A percentile compares a stretch with the other conserved stretches of the same genome.
These are phyloP conservation scores for Myxozyma vanderwaltii DNA, from an alignment of 805 yeast species.

Conservation along the genomic window DNA sequence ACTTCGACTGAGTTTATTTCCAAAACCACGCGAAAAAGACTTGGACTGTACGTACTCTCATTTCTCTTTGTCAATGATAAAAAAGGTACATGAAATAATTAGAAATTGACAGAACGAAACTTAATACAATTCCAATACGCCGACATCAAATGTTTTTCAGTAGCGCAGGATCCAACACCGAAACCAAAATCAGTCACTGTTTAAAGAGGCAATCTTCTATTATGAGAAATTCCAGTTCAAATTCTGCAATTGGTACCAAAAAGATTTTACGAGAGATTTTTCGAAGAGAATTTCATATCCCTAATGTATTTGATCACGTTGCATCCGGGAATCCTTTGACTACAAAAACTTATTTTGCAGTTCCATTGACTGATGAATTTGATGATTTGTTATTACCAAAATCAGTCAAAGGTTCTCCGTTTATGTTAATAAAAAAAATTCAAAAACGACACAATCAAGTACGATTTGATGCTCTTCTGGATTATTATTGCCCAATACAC, in stretches of 20 bases:
- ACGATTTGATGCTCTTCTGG: constrained; percentile 4
- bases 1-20: neutral
- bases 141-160: constrained; percentile 17
- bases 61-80: too few species aligned
- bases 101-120: neutral
- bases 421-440: constrained; percentile 12
- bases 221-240: neutral
- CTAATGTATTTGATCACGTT: constrained; percentile 9
- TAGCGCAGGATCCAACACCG: neutral
- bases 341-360: neutral
- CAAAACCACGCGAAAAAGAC: neutral
- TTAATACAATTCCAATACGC: constrained; percentile 4
- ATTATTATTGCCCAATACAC: constrained; percentile 17
- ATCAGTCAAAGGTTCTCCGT: constrained; percentile 19
- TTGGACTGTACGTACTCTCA: constrained; percentile 3
- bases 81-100: too few species aligned
- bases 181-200: neutral
- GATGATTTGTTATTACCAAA: constrained; percentile 6
- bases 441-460: constrained; percentile 8
- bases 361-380: neutral
- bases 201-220: neutral
- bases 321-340: neutral
- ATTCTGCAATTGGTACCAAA: constrained; percentile 13
- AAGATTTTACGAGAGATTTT: constrained; percentile 15
- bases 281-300: constrained; percentile 16